Evolutionary conservation across 1,284 basidiomycete species (phyloP), one percentile per base, ranked within the genome.

Genomic region (Apiotrichum montevideense): DNA sequence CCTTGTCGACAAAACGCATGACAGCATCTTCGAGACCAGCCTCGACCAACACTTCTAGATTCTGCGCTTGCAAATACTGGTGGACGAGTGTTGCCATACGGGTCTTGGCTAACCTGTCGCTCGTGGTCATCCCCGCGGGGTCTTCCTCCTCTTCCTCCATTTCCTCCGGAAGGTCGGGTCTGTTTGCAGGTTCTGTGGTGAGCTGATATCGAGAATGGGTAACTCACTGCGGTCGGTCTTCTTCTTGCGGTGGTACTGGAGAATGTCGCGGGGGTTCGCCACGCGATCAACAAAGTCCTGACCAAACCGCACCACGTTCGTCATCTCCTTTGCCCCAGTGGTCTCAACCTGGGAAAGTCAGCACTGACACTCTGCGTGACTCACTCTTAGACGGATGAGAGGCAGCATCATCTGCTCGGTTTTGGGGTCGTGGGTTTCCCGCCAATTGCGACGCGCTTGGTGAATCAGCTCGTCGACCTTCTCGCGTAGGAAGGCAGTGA

Each of bases 231-330:
- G 64, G 46, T 69, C 72, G 2, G 81, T 67, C 68, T 86, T 87
- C 74, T 89, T 94, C 47, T 86, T 83, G 15, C 89, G 85, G 71
- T 94, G 87, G 77, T 97, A 97, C 47, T 91, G 82, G 35, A 98
- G 83, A 34, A 95, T 83, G 68, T 98, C 94, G 42, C 90, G 84
- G 6, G 95, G 94, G 71, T 99, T 99, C 9, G 95, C 96, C 13
- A 98, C 84, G 32, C 83, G 84, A 2, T 90, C 91, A 58, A 87
- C 83, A 74, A 96, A 98, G 71, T 96, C 91, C 73, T 96, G 93
- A 0, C 96, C 95, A 71, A 99, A 97, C 7, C 95, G 87, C 51
- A 95, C 88, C 11, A 94, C 90, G 73, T 99, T 99, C 48, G 88
- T 90, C 78, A 92, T 90, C 64, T 90, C 88, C 56, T 85, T 85